Percentiles rank a stretch among this genome's conserved stretches.
These are phyloP conservation scores for Metarhizium guizhouense DNA, from an alignment of 2,329 filamentous ascomycete genomes.

Conservation along the genomic window DNA sequence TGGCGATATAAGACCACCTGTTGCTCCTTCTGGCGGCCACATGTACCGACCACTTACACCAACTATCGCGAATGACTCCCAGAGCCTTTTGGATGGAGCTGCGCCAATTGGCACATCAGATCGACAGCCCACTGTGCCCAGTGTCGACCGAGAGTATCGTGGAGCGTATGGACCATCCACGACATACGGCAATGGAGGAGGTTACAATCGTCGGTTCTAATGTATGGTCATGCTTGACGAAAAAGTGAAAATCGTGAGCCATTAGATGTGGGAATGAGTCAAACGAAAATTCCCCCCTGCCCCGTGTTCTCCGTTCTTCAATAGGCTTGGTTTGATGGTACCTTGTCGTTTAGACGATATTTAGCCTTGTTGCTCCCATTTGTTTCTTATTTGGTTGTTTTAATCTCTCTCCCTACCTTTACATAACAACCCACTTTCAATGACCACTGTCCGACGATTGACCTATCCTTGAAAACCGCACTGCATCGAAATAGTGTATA, in stretches of 20 bases:
- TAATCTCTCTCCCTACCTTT: background rate
- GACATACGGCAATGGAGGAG: conserved; percentile 11
- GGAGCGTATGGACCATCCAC: conserved; percentile 10
- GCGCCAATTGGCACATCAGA: conserved; percentile 28
- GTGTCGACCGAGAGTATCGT: conserved; percentile 4
- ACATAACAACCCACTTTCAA: background rate
- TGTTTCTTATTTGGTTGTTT: background rate
- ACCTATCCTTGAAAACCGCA: background rate
- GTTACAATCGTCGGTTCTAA: conserved; percentile 8
- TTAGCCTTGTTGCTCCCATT: background rate
- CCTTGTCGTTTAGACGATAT: background rate
- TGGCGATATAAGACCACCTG: conserved; percentile 12
- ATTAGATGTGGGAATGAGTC: background rate
- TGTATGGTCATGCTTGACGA: background rate
- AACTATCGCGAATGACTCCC: conserved; percentile 22
- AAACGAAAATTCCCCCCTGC: background rate
- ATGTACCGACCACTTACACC: conserved; percentile 30
- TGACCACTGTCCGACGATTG: background rate
- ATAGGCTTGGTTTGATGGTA: background rate
- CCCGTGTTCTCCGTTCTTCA: background rate
- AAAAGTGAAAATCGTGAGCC: background rate
- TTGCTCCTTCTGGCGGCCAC: conserved; percentile 17
- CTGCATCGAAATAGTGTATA: background rate
- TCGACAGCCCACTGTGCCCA: conserved; percentile 4
- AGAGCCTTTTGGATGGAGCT: conserved; percentile 29